Base-by-base conservation (phyloP, 2,329 filamentous ascomycete genomes). In the Stemphylium beticola region DNA sequence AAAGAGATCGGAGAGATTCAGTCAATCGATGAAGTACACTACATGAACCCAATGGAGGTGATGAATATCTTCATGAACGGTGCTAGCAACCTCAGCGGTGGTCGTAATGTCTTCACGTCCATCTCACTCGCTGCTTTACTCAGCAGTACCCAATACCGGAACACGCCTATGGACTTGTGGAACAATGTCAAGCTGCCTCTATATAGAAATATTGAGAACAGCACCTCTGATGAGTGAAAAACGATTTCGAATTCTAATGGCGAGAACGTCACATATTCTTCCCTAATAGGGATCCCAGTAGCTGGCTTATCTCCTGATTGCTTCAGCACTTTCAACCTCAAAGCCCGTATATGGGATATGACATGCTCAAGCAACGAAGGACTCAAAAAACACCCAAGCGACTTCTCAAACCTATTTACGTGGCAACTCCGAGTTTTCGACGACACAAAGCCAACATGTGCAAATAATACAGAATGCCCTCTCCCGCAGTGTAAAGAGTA, bases 161-260 rank as follows among this genome's bases (percentile, higher is more conserved):
- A 44, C 33, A 66, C 55, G 1, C 47, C 62, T 2, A 62, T 65
- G 60, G 69, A 70, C 48, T 43, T 67, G 3, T 70, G 69, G 69
- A 67, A 65, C 8, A 71, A 69, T 10, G 56, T 70, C 15, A 71
- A 67, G 40, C 41, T 72, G 1, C 69, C 69, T 6, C 42, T 60
- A 2, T 69, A 67, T 37, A 46, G 59, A n/a, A 46, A 61, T 0
- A 44, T 72, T 15, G 58, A 64, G 15, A 63, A 64, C 45, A 62
- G 32, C 18, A 62, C 61, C 0, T 47, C 52, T 0, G 52, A 62
- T 18, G 64, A 59, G 10, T 70, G 60, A 66, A 68, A 69, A 14
- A 24, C 61, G 2, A 42, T 56, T 2, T 37, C 26, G 18, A 55
- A 60, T 9, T 36, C 36, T n/a, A 49, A 24, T 1, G 44, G 46